Percentiles rank a stretch among this genome's conserved stretches.
Evolutionary conservation across 192 early-diverging fungal species (phyloP).

Genomic region (Dissophora ornata): DNA sequence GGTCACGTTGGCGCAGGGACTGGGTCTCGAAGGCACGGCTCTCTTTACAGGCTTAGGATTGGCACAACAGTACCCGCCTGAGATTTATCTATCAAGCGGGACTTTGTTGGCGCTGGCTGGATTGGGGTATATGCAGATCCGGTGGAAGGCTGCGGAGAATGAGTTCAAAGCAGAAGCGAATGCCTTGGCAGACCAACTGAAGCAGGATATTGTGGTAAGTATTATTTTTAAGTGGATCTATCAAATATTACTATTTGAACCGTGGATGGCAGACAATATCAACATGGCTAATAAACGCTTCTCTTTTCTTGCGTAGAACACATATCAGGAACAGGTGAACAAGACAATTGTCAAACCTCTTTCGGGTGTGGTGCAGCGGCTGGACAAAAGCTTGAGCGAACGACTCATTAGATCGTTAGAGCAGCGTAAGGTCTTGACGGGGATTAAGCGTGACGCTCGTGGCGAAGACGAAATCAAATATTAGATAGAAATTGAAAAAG

Average conservation of each 20-base stretch:
- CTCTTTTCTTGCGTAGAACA: conserved; percentile 14
- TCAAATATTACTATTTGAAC: too few species aligned
- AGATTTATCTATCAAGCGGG: conserved; percentile 45
- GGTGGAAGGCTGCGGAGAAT: conserved; percentile 54
- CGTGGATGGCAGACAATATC: too few species aligned
- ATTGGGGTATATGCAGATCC: conserved; percentile 48
- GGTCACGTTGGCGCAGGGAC: conserved; percentile 32
- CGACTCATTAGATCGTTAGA: conserved; percentile 33
- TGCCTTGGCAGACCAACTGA: conserved; percentile 29
- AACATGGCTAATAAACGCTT: neutral
- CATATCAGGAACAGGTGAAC: conserved; percentile 43
- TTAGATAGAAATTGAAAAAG: conserved; percentile 16
- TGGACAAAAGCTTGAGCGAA: conserved; percentile 41
- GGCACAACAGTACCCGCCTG: conserved; percentile 51
- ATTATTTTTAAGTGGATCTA: neutral
- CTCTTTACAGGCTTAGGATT: conserved; percentile 35
- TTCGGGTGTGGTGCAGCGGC: conserved; percentile 24
- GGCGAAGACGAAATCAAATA: conserved; percentile 47
- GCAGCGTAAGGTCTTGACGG: conserved; percentile 35
- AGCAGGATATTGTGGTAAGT: conserved; percentile 47
- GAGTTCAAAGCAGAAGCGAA: conserved; percentile 46
- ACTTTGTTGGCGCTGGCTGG: conserved; percentile 31
- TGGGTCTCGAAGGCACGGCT: conserved; percentile 39
- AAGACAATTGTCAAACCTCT: conserved; percentile 49
- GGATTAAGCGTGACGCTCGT: conserved; percentile 34